phyloP scores from a whole-genome alignment of 2,329 filamentous ascomycete species.

The Aspergillus udagawae region DNA sequence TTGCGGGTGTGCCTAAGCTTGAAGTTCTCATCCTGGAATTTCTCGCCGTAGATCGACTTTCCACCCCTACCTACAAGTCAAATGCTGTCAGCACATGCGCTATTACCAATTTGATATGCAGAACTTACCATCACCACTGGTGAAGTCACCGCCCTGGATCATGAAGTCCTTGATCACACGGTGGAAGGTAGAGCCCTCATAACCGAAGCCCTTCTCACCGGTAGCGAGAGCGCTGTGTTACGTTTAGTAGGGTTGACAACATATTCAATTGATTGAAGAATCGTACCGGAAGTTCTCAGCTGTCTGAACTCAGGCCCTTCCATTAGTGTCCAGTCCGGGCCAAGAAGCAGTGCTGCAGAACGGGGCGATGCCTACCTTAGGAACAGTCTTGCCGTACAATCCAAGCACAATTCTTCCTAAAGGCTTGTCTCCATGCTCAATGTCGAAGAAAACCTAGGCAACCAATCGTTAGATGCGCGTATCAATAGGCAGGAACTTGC shows the following conservation, averaged over 20 bases:
- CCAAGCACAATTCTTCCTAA: slow-evolving; percentile 60
- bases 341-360: background rate
- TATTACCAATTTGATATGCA: background rate
- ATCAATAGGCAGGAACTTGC: slow-evolving; percentile 1
- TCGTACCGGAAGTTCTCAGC: slow-evolving; percentile 60
- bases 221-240: slow-evolving; percentile 53
- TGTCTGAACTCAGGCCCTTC: slow-evolving; percentile 43
- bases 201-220: slow-evolving; percentile 65
- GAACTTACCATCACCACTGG: slow-evolving; percentile 53
- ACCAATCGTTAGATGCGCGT: slow-evolving; percentile 8
- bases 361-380: slow-evolving; percentile 47
- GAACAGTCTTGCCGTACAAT: slow-evolving; percentile 64
- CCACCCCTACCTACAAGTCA: slow-evolving; percentile 54
- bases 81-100: slow-evolving; percentile 8
- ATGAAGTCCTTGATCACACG: slow-evolving; percentile 68
- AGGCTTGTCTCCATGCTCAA: slow-evolving; percentile 59
- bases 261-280: background rate
- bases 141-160: slow-evolving; percentile 69
- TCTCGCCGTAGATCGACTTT: slow-evolving; percentile 64
- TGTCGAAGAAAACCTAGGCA: slow-evolving; percentile 60
- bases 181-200: slow-evolving; percentile 64
- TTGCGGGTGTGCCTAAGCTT: slow-evolving; percentile 65
- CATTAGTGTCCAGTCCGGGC: slow-evolving; percentile 4
- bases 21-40: slow-evolving; percentile 68
- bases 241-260: slow-evolving; percentile 4